Percentiles rank a stretch among this genome's conserved stretches.
Conservation (phyloP, 352 stramenopile species). For the Elongisporangium undulatum region DNA sequence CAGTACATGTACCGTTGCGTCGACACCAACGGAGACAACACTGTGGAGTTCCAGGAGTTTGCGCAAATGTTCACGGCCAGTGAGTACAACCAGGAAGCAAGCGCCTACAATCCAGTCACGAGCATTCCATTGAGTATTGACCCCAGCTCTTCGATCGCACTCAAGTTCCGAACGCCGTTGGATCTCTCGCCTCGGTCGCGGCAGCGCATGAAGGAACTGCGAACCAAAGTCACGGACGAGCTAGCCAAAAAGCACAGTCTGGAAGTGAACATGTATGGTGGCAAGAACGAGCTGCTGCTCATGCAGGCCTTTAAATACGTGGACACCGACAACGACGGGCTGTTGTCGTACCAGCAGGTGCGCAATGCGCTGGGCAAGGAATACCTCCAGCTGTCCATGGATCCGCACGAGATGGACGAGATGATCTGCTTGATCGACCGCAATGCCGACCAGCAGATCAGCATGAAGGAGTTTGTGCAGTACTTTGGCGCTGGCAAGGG, state of each 20-base stretch:
- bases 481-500: slow-evolving; percentile 69
- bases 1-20: slow-evolving; percentile 46
- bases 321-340: slow-evolving; percentile 67
- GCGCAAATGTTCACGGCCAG: slow-evolving; percentile 59
- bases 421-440: slow-evolving; percentile 74
- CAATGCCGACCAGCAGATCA: slow-evolving; percentile 68
- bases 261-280: slow-evolving; percentile 51
- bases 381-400: slow-evolving; percentile 55
- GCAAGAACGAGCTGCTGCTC: slow-evolving; percentile 62
- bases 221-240: slow-evolving; percentile 52
- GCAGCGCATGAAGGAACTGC: slow-evolving; percentile 61
- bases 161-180: slow-evolving; percentile 67
- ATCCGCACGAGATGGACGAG: slow-evolving; percentile 49
- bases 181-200: slow-evolving; percentile 54
- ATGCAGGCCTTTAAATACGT: slow-evolving; percentile 79
- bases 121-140: slow-evolving; percentile 8
- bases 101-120: slow-evolving; percentile 25
- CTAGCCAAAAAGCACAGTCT: slow-evolving; percentile 47
- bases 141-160: slow-evolving; percentile 44
- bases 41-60: slow-evolving; percentile 68
- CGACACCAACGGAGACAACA: slow-evolving; percentile 70
- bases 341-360: slow-evolving; percentile 66
- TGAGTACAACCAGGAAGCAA: slow-evolving; percentile 18
- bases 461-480: slow-evolving; percentile 77
- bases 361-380: slow-evolving; percentile 55